Evolutionary conservation across 192 early-diverging fungal genomes (phyloP).

Genomic region (Entomortierella lignicola): DNA sequence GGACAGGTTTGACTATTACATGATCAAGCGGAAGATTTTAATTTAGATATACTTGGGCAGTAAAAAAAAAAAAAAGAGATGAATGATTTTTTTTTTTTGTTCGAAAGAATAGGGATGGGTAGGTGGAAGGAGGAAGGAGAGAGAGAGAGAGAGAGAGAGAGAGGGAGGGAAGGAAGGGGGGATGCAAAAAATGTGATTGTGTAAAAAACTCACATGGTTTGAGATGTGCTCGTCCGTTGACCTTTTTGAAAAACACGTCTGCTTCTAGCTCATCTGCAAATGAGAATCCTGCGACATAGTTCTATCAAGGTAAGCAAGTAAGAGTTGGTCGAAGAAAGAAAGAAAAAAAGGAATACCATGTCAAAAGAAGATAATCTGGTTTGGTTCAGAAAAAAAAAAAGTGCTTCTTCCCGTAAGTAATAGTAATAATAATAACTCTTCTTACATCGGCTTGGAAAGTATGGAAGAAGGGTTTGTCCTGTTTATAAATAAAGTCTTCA

Average conservation of each 20-base stretch:
- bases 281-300: constrained; percentile 75
- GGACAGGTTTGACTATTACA: constrained; percentile 39
- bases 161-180: constrained; percentile 9
- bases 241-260: constrained; percentile 70
- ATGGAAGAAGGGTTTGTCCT: constrained; percentile 74
- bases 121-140: neutral
- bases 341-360: neutral
- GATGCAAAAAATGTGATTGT: constrained; percentile 11
- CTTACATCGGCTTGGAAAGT: constrained; percentile 76
- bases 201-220: constrained; percentile 43
- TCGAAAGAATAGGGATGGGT: neutral
- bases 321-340: too few relatives aligned
- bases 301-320: too few relatives aligned
- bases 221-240: constrained; percentile 59
- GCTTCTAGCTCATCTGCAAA: constrained; percentile 79
- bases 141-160: neutral
- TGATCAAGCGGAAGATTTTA: constrained; percentile 4
- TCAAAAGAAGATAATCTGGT: too few relatives aligned
- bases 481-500: constrained; percentile 71
- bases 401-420: neutral
- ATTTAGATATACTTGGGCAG: neutral
- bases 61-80: too few relatives aligned
- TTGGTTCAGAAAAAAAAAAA: too few relatives aligned
- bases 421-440: neutral
- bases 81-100: too few relatives aligned